These are phyloP conservation scores for Elasticomyces elasticus DNA, from an alignment of 495 filamentous ascomycete genomes.

Conservation along the genomic window DNA sequence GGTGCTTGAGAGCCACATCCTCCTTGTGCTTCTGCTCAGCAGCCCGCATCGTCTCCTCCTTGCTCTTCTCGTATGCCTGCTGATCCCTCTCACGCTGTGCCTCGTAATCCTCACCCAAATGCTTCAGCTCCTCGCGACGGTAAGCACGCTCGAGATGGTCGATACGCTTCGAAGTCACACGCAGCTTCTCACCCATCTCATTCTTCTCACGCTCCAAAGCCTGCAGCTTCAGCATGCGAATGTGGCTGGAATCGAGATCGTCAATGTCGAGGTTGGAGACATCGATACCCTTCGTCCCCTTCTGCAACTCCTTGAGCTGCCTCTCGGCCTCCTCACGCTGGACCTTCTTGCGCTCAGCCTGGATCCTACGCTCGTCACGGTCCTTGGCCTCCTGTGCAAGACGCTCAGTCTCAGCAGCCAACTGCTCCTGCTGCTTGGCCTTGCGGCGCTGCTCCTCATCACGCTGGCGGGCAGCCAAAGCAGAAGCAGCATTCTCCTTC, in stretches of 20 bases:
- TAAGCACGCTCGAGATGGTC: conserved; percentile 97
- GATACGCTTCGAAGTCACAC: conserved; percentile 87
- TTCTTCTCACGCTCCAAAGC: conserved; percentile 98
- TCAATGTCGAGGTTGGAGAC: conserved; percentile 65
- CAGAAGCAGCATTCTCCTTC: conserved; percentile 83
- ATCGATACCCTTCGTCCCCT: conserved; percentile 67
- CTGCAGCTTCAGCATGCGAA: conserved; percentile 87
- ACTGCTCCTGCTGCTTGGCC: conserved; percentile 69
- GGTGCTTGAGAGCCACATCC: conserved; percentile 84
- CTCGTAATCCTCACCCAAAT: conserved; percentile 77
- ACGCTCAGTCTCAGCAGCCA: conserved; percentile 78
- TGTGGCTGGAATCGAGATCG: conserved; percentile 76
- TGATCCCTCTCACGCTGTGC: conserved; percentile 70
- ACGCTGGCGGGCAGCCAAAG: conserved; percentile 75
- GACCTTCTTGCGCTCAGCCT: conserved; percentile 83
- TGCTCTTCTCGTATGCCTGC: conserved; percentile 67
- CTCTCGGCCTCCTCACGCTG: conserved; percentile 90
- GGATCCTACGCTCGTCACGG: conserved; percentile 77
- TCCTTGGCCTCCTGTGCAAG: conserved; percentile 83
- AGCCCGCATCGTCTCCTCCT: conserved; percentile 65
- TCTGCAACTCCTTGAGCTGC: conserved; percentile 88
- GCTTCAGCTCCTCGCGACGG: conserved; percentile 88
- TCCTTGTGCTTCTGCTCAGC: conserved; percentile 80
- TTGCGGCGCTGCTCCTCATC: conserved; percentile 82
- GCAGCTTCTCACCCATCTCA: conserved; percentile 75